Evolutionary conservation across 2,329 filamentous ascomycete genomes (phyloP), one percentile per base, ranked within the genome.

Genomic region (Curvularia eragrostidis): DNA sequence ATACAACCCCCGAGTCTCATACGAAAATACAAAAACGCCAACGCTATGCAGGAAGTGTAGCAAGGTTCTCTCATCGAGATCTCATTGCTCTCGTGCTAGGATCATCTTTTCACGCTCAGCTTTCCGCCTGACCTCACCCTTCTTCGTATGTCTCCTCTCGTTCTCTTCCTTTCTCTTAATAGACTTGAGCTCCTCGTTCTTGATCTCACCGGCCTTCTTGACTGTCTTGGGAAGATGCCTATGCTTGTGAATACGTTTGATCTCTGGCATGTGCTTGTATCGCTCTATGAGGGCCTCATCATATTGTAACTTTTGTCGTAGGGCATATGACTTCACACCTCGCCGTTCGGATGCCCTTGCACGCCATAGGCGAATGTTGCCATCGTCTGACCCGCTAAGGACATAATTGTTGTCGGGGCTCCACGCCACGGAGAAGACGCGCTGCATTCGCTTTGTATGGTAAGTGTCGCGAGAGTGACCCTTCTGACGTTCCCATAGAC

Each of bases 381-480:
- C 95, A 74, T 98, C 95, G 75, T 98, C 95, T 13, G 90, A 95
- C 42, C 94, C 95, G 5, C 90, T 93, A 46, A 99, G 84, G 21
- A 99, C 80, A 75, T 96, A 99, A 69, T 91, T 91, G 65, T 90
- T 89, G 76, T 99, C 95, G 5, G 93, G 91, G 0, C 93, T 95
- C 84, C 91, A 98, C 61, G 86, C 87, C 47, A 88, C 88, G 9
- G 89, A 89, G 80, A 96, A 96, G 54, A 97, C 93, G 67, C 94
- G 87, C 81, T 98, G 94, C 94, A 97, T 97, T 63, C 95, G 88
- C 80, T 97, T 96, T 18, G 95, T 98, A 81, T 98, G 93, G 79
- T 98, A 99, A 48, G 97, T 88, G 73, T 99, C 95, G 67, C 93
- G 85, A 13, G 91, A 93, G 78, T 95, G 91, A 23, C 94, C 94